A percentile compares a stretch with the other conserved stretches of the same genome.
Evolutionary conservation across 306 rosid genomes (phyloP).

Genomic region (Rosa multiflora): DNA sequence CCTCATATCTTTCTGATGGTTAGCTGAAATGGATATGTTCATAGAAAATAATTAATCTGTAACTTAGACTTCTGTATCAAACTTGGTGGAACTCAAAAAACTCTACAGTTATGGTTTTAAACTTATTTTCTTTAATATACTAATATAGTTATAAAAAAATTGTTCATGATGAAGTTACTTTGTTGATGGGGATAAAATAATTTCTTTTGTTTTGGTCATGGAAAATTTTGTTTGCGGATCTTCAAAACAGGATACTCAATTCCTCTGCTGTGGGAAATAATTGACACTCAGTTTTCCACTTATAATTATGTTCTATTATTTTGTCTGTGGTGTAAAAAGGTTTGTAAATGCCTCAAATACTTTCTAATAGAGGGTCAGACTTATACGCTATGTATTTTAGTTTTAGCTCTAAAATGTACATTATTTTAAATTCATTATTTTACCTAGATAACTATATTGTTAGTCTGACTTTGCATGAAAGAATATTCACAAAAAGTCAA

Average conservation of each 20-base stretch:
- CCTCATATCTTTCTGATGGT: neutral
- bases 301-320: neutral
- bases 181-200: neutral
- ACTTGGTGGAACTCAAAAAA: neutral
- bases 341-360: neutral
- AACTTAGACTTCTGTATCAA: neutral
- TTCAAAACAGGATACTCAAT: neutral
- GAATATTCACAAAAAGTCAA: neutral
- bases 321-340: neutral
- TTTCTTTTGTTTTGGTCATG: neutral
- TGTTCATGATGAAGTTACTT: neutral
- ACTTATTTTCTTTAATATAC: neutral
- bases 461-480: neutral
- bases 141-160: neutral
- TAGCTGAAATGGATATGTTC: neutral
- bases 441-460: neutral
- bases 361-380: neutral
- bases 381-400: neutral
- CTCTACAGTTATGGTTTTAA: neutral
- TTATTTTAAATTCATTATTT: neutral
- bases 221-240: neutral
- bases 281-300: neutral
- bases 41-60: neutral
- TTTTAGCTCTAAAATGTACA: too few relatives aligned
- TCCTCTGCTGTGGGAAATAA: slow-evolving; percentile 8